Percentiles rank a stretch among this genome's conserved stretches.
Evolutionary conservation across 2,329 filamentous ascomycete species (phyloP).

Genomic region (Nemania sp.): DNA sequence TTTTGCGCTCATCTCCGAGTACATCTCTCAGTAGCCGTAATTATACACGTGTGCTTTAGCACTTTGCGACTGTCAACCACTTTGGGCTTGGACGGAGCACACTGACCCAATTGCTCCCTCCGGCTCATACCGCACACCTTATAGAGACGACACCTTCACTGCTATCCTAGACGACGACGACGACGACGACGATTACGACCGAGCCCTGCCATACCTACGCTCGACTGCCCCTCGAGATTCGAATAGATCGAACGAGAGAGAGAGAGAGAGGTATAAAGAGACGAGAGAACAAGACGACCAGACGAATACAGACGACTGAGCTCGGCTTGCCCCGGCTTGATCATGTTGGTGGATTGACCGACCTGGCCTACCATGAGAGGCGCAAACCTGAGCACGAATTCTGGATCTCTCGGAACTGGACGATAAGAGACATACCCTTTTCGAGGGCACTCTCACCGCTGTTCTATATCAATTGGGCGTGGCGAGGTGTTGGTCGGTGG

Average conservation of each 20-base stretch:
- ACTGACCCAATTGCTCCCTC: constrained; percentile 10
- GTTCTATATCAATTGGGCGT: constrained; percentile 19
- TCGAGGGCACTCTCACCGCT: neutral
- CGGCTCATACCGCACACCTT: neutral
- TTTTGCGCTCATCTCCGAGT: constrained; percentile 2
- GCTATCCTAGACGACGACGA: no score
- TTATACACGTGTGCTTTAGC: neutral
- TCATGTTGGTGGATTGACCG: constrained; percentile 42
- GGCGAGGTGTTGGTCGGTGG: constrained; percentile 23
- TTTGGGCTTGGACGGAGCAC: no score
- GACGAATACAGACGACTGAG: no score
- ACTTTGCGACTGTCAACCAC: neutral
- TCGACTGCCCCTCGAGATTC: no score
- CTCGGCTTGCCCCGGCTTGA: constrained; percentile 29
- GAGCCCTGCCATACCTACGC: no score
- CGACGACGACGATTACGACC: no score
- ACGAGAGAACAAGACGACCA: constrained; percentile 16
- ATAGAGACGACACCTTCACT: no score
- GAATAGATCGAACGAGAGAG: neutral
- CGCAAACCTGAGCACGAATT: constrained; percentile 40
- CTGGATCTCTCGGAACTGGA: constrained; percentile 30
- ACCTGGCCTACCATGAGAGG: constrained; percentile 40
- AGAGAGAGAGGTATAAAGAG: neutral
- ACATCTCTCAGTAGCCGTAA: constrained; percentile 7
- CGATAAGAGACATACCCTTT: constrained; percentile 8